Conservation (phyloP, 768 basidiomycete species). For the Lepiota brunneoincarnata region DNA sequence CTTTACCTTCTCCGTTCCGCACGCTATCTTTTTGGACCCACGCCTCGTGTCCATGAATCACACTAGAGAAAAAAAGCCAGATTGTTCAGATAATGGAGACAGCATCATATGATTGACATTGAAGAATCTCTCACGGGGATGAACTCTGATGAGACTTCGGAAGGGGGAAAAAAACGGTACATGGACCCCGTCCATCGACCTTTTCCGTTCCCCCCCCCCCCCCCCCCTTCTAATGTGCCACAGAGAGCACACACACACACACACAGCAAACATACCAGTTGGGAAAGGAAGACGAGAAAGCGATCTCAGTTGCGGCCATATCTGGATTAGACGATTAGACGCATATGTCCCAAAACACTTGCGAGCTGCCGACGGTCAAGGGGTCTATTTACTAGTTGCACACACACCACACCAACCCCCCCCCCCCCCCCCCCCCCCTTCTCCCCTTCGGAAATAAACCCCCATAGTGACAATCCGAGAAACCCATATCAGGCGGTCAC, state of each 20-base stretch:
- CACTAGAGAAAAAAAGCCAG: too few species aligned
- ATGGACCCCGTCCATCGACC: too few species aligned
- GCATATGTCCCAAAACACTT: too few species aligned
- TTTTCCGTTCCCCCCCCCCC: too few species aligned
- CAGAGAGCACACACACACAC: too few species aligned
- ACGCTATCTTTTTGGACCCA: too few species aligned
- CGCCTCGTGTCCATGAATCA: too few species aligned
- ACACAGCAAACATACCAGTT: too few species aligned
- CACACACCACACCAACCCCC: too few species aligned
- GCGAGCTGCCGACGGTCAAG: constrained; percentile 5
- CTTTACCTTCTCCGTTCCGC: too few species aligned
- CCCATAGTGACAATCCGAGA: background rate
- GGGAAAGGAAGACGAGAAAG: background rate
- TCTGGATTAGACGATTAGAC: background rate
- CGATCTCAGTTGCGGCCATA: background rate
- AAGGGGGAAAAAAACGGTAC: background rate
- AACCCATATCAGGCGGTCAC: background rate
- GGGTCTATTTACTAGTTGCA: background rate
- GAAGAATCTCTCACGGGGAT: background rate
- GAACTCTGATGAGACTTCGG: background rate
- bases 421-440: too few species aligned
- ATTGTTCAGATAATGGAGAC: background rate
- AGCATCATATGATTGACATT: constrained; percentile 10
- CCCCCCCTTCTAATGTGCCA: too few species aligned
- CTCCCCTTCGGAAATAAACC: background rate